Evolutionary conservation across 208 protist genomes (phyloP).

Genomic region (Crithidia mellificae): DNA sequence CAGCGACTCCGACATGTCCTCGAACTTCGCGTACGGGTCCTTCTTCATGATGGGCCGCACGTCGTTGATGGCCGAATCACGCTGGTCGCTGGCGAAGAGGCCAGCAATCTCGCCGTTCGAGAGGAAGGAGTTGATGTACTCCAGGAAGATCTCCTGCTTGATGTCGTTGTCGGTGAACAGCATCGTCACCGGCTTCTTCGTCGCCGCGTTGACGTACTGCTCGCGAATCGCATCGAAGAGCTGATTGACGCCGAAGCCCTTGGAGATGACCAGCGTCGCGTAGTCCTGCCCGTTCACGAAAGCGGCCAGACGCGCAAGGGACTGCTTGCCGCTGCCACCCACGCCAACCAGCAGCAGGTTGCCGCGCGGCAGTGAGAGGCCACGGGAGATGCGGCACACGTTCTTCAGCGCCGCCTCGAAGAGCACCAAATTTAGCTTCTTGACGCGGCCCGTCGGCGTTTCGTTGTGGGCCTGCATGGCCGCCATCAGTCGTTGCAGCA

Average conservation of each 20-base stretch:
- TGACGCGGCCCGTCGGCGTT: slow-evolving; percentile 73
- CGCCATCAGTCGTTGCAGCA: slow-evolving; percentile 75
- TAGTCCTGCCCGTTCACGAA: slow-evolving; percentile 90
- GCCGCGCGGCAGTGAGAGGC: slow-evolving; percentile 90
- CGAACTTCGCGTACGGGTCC: slow-evolving; percentile 90
- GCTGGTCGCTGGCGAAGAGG: slow-evolving; percentile 97
- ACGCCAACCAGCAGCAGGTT: slow-evolving; percentile 95
- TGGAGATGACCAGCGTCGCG: slow-evolving; percentile 91
- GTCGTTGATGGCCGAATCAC: slow-evolving; percentile 96
- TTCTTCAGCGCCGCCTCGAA: slow-evolving; percentile 96
- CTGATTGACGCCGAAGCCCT: slow-evolving; percentile 94
- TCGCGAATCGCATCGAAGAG: slow-evolving; percentile 94
- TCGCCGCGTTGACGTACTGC: slow-evolving; percentile 88
- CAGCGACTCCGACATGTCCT: slow-evolving; percentile 95
- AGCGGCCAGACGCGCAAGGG: slow-evolving; percentile 87
- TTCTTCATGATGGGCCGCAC: slow-evolving; percentile 95
- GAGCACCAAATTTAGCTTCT: slow-evolving; percentile 93
- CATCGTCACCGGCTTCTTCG: slow-evolving; percentile 92
- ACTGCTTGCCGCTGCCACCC: slow-evolving; percentile 93
- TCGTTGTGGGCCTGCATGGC: slow-evolving; percentile 91
- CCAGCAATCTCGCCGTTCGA: slow-evolving; percentile 96
- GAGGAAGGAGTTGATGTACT: slow-evolving; percentile 98
- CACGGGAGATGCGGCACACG: slow-evolving; percentile 92
- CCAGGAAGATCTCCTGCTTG: slow-evolving; percentile 97
- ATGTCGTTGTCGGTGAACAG: slow-evolving; percentile 98